Evolutionary conservation across 1,284 basidiomycete species (phyloP).

Genomic region (Crocinoboletus sp.): DNA sequence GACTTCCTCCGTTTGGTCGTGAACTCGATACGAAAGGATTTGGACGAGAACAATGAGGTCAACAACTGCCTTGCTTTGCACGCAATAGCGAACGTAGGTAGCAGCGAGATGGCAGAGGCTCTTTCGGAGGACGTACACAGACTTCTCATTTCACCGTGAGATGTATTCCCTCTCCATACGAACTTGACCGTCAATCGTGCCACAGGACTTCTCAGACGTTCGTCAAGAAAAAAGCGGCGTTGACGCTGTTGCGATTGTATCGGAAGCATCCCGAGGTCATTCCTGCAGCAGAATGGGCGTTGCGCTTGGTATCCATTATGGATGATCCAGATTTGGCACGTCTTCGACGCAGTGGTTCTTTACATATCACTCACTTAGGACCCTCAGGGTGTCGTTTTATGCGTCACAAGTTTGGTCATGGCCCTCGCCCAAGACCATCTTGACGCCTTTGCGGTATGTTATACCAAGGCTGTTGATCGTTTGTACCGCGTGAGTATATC

Average conservation of each 20-base stretch:
- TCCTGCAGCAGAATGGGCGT: constrained; percentile 92
- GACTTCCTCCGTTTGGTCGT: constrained; percentile 95
- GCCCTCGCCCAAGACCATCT: constrained; percentile 92
- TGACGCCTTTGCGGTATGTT: constrained; percentile 87
- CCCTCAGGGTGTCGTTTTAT: constrained; percentile 85
- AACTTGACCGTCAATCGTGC: constrained; percentile 8
- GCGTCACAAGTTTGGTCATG: constrained; percentile 92
- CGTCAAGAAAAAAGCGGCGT: constrained; percentile 98
- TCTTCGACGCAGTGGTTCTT: constrained; percentile 4
- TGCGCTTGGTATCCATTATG: constrained; percentile 93
- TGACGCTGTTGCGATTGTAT: constrained; percentile 90
- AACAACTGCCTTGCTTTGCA: constrained; percentile 97
- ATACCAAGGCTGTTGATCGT: constrained; percentile 91
- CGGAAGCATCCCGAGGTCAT: constrained; percentile 96
- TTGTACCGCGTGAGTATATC: constrained; percentile 66
- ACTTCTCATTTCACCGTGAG: constrained; percentile 92
- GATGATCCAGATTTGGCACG: constrained; percentile 85
- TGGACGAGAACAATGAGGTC: constrained; percentile 93
- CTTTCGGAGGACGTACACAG: constrained; percentile 92
- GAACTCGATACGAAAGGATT: constrained; percentile 96
- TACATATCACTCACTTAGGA: constrained; percentile 9
- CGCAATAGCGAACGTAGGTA: constrained; percentile 97
- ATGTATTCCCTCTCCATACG: constrained; percentile 15
- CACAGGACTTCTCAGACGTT: constrained; percentile 88
- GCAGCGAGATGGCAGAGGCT: constrained; percentile 97